Evolutionary conservation across 1,284 basidiomycete species (phyloP), one percentile per base, ranked within the genome.

Genomic region (Termitomyces sp.): DNA sequence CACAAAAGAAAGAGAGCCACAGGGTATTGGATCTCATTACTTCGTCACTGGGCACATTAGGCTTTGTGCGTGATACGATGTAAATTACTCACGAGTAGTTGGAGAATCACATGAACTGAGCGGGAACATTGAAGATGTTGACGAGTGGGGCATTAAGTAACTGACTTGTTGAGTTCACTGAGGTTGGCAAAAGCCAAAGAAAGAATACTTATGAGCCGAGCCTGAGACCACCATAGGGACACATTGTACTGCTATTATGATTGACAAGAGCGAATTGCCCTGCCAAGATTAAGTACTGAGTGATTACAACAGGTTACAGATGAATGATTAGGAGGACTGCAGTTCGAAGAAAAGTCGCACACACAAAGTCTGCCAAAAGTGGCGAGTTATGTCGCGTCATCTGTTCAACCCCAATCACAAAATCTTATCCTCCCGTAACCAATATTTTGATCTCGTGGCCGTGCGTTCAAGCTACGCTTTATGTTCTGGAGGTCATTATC

Each of bases 1-100:
- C 84, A 54, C 92, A 94, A 68, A 71, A 74, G 62, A 79, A 75
- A 65, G 91, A 95, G 73, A 87, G 85, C 61, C 80, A 79, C 62
- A 76, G 89, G 46, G 73, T 96, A 58, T 66, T 90, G 50, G 86
- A 88, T 64, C 73, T 90, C 50, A 78, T 90, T 50, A 75, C 85
- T 19, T 82, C 83, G 6, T 87, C 85, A 1, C 67, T 90, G 55
- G 89, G 89, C 41, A 88, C 84, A 21, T 67, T 92, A 49, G 78
- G 80, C 28, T 92, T 92, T 64, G 81, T 90, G 49, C 68, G 76
- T 56, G 76, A 77, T 60, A 73, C 68, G 8, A 60, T 74, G 61
- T 76, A 70, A 57, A 45, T 28, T 38, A 3, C 10, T 8, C 21
- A 13, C 13, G 36, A 15, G 19, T 15, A 36, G 13, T 40, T 40